Conservation (phyloP, 1,284 basidiomycete species). For the Boletus smithii region DNA sequence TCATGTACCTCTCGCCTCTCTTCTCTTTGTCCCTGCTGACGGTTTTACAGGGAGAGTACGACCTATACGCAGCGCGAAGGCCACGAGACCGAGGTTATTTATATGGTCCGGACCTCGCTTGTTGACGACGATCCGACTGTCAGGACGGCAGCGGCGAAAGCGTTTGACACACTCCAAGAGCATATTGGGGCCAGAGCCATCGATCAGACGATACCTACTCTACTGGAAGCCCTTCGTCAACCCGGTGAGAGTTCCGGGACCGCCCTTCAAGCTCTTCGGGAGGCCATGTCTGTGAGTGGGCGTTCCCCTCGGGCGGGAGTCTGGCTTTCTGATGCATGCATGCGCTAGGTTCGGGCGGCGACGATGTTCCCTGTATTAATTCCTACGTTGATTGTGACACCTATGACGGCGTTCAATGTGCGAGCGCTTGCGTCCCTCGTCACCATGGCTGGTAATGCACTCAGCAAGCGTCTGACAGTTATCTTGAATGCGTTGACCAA, state of each 20-base stretch:
- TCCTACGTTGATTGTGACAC: slow-evolving; percentile 85
- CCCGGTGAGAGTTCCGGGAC: slow-evolving; percentile 91
- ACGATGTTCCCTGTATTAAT: slow-evolving; percentile 99
- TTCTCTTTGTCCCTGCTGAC: slow-evolving; percentile 3
- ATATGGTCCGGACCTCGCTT: slow-evolving; percentile 79
- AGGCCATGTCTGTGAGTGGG: slow-evolving; percentile 87
- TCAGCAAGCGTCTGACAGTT: slow-evolving; percentile 78
- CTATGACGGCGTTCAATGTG: slow-evolving; percentile 96
- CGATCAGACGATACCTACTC: slow-evolving; percentile 94
- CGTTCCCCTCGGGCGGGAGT: background rate
- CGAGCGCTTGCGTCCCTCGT: slow-evolving; percentile 88
- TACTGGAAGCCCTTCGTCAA: slow-evolving; percentile 89
- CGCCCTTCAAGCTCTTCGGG: slow-evolving; percentile 88
- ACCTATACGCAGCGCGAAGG: slow-evolving; percentile 85
- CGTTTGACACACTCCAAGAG: slow-evolving; percentile 93
- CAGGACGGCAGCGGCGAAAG: slow-evolving; percentile 88
- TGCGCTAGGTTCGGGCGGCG: slow-evolving; percentile 72
- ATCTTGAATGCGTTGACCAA: slow-evolving; percentile 77
- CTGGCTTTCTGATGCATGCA: background rate
- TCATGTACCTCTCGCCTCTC: slow-evolving; percentile 58
- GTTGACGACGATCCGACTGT: slow-evolving; percentile 88
- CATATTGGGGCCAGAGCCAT: slow-evolving; percentile 89
- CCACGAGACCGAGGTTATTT: slow-evolving; percentile 88
- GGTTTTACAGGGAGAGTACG: slow-evolving; percentile 67
- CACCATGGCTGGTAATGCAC: slow-evolving; percentile 86